Evolutionary conservation across 1,284 basidiomycete genomes (phyloP).

Genomic region (Singerocomus inundabilis): DNA sequence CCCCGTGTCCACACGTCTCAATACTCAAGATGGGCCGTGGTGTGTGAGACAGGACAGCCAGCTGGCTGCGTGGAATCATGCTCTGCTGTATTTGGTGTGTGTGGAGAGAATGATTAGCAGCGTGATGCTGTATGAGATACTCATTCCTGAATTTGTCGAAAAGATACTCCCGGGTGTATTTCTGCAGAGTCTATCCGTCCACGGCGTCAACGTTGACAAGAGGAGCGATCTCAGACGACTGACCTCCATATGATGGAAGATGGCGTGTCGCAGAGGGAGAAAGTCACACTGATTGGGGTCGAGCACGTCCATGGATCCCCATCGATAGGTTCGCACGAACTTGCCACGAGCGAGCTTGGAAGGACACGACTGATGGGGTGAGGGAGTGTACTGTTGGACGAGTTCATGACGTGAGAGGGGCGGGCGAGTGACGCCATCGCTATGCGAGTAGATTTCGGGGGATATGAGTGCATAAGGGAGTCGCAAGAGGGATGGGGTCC

Average conservation of each 20-base stretch:
- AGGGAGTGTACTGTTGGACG: conserved; percentile 65
- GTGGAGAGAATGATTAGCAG: conserved; percentile 44
- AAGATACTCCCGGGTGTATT: conserved; percentile 79
- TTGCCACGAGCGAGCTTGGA: conserved; percentile 56
- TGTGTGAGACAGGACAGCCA: conserved; percentile 46
- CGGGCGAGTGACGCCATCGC: conserved; percentile 64
- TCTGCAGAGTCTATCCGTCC: conserved; percentile 65
- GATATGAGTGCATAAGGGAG: conserved; percentile 77
- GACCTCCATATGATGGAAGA: conserved; percentile 83
- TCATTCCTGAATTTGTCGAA: conserved; percentile 74
- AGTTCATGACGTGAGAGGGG: conserved; percentile 62
- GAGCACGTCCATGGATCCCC: conserved; percentile 77
- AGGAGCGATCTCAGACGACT: conserved; percentile 28
- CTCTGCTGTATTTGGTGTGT: conserved; percentile 41
- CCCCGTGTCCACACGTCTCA: conserved; percentile 53
- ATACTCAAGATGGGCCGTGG: conserved; percentile 68
- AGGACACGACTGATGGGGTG: conserved; percentile 38
- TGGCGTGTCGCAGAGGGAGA: conserved; percentile 63
- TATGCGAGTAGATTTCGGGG: conserved; percentile 77
- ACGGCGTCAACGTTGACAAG: conserved; percentile 19
- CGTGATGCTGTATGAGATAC: conserved; percentile 49
- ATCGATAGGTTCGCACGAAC: conserved; percentile 70
- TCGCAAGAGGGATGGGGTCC: conserved; percentile 53
- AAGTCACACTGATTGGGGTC: conserved; percentile 79
- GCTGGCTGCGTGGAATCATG: conserved; percentile 36